Base-by-base conservation (phyloP, 371 early-diverging fungal species). In the Apophysomyces sp. region DNA sequence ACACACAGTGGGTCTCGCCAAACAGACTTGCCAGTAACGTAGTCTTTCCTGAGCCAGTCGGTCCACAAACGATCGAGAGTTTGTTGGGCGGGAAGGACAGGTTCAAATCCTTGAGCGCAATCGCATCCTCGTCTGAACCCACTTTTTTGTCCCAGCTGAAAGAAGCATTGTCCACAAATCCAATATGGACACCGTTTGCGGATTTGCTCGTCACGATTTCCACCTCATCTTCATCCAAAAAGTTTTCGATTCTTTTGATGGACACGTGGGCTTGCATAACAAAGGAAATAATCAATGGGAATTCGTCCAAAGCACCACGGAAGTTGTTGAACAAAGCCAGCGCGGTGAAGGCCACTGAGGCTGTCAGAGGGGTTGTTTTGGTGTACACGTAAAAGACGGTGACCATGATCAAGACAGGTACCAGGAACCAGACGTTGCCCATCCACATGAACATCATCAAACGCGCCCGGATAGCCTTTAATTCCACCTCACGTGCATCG, bases 41-140 rank as follows among this genome's bases (percentile, higher is more conserved):
- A 0, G 91, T 82, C 62, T 92, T 92, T 40, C 94, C 94, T 3
- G 89, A 84, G 0, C 94, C 94, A 31, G 87, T 86, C 1, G 85
- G 76, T 3, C 93, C 92, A 62, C 90, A 82, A 18, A 92, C 75
- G 29, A 91, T 87, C 9, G 89, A 88, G 32, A 94, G 75, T 34
- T 83, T 74, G 24, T 79, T 80, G 26, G 82, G 63, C 11, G 82
- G 82, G 58, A 93, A 88, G 4, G 66, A 57, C 6, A 86, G 68
- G 29, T 75, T 75, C 7, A 90, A 51, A 31, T 77, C 64, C 52
- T 83, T 82, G 56, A 92, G 80, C 15, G 65, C 58, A 30, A 57
- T 36, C 21, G 63, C 59, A 36, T 68, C 66, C 28, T 26, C 57
- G 3, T 27, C 31, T 8, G 63, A 63, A 44, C 9, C 18, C 4